Base-by-base conservation (phyloP, 495 filamentous ascomycete genomes). In the Lophiostoma macrostomum region DNA sequence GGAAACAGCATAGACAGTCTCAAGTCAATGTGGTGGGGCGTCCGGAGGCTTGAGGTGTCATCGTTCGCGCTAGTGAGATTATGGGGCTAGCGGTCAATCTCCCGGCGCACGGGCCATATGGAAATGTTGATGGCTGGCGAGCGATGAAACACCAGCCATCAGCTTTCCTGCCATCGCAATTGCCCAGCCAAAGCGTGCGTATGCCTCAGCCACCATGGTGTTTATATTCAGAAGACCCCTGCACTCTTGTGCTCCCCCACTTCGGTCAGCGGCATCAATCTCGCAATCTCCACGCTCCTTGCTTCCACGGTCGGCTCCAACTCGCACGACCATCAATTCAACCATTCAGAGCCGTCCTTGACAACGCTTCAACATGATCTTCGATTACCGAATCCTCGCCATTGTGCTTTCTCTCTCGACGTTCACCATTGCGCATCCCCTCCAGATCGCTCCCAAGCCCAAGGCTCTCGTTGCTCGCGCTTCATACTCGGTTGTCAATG, bases 401-500 rank as follows among this genome's bases (percentile, higher is more conserved):
- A 13, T 50, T 4, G 25, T 37, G 10, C 50, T 46, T 35, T 28
- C 16, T 16, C 11, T 50, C 35, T 50, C 53, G 1, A 50, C 48
- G 1, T 8, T 58, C 4, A 20, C 48, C 2, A 45, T 22, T 30
- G 55, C 25, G 4, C 37, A 30, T 1, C 55, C 55, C 16, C 39
- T 58, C 8, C 39, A 58, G 14, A 41, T 14, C 19, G 31, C 27
- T 27, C 16, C 10, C n/a, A 50, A 46, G 11, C 28, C 24, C 7
- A 16, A n/a, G 10, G 29, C 22, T 10, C 25, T 58, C 23, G 39
- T 28, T 30, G 37, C 54, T 2, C 55, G 48, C 25, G 30, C 55
- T 7, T 39, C 47, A 16, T 64, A 64, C 32, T 45, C 57, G 3
- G 35, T 64, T 20, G 47, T 64, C 44, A 64, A 64, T 29, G 61